Percentiles rank a stretch among this genome's conserved stretches.
phyloP scores from a whole-genome alignment of 2,329 filamentous ascomycete species.

The Ceratocystis cacaofunesta region DNA sequence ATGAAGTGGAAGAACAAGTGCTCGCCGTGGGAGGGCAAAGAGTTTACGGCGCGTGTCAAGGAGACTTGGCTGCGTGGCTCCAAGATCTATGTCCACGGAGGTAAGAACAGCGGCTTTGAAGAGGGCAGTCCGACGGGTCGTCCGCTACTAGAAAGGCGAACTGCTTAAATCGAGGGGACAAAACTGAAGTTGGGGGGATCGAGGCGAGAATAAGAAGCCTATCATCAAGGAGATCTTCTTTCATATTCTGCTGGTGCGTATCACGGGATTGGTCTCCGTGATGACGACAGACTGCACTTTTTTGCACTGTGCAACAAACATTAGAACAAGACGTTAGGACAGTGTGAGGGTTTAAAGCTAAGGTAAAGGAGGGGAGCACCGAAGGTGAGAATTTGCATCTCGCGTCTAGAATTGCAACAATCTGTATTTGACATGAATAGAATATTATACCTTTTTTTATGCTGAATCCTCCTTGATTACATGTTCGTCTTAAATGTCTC shows the following conservation, averaged over 20 bases:
- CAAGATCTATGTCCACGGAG: slow-evolving; percentile 58
- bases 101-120: slow-evolving; percentile 35
- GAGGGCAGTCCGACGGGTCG: slow-evolving; percentile 33
- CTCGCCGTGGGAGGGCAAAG: slow-evolving; percentile 74
- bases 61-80: slow-evolving; percentile 76
- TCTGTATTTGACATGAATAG: background rate
- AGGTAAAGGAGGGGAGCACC: background rate
- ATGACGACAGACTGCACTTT: background rate
- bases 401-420: background rate
- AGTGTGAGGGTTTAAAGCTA: background rate
- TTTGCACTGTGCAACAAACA: background rate
- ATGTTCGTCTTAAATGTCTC: background rate
- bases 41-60: slow-evolving; percentile 59
- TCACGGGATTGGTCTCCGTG: background rate
- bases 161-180: background rate
- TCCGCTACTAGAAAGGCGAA: slow-evolving; percentile 46
- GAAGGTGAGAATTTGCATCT: background rate
- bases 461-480: background rate
- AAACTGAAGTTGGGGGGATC: too few species aligned
- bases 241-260: background rate
- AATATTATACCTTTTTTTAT: background rate
- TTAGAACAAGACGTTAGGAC: background rate
- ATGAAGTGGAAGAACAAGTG: slow-evolving; percentile 95
- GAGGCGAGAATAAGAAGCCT: too few species aligned
- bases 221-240: background rate